Base-by-base conservation (phyloP, 31 red algal species). In the Asparagopsis taxiformis region DNA sequence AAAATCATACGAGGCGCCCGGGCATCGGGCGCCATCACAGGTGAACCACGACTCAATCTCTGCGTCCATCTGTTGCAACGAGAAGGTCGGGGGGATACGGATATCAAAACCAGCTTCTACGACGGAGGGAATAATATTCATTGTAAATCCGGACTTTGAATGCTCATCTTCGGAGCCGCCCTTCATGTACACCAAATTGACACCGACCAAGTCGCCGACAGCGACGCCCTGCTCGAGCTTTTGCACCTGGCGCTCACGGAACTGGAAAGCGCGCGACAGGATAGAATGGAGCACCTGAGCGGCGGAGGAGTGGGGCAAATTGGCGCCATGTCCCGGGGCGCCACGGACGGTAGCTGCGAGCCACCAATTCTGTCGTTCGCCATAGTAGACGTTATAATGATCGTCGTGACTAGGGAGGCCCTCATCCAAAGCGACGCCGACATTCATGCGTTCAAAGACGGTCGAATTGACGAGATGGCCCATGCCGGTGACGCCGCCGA, bases 311-410 rank as follows among this genome's bases (percentile, higher is more conserved):
- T 70, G 28, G 26, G 94, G 94, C 22, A 93, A 62, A 26, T 65
- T 92, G 2, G 88, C 90, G 7, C 94, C 94, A 63, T 97, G 94
- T 0, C 83, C 94, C 13, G 94, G 82, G 15, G 26, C 30, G 62
- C 55, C 75, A 10, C 8, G 61, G 1, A 82, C 82, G 11, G 52
- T 55, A 19, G 93, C 75, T 25, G 51, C 6, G 23, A 88, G 55
- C 94, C 89, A 93, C 88, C 88, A 97, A 7, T 82, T 79, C 56
- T 87, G 89, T 3, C 94, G 71, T 61, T 97, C 94, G 20, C 88
- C 94, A 51, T 83, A 93, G 49, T 75, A 97, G 21, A 93, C 39
- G 58, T 80, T 81, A 38, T 70, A 79, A 2, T 21, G 34, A 11
- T 19, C 52, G 24, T 65, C 48, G 33, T 63, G 69, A 51, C 51